Percentiles rank a stretch among this genome's conserved stretches.
These are phyloP conservation scores for Melanogaster broomeanus DNA, from an alignment of 768 basidiomycete genomes.

Conservation along the genomic window DNA sequence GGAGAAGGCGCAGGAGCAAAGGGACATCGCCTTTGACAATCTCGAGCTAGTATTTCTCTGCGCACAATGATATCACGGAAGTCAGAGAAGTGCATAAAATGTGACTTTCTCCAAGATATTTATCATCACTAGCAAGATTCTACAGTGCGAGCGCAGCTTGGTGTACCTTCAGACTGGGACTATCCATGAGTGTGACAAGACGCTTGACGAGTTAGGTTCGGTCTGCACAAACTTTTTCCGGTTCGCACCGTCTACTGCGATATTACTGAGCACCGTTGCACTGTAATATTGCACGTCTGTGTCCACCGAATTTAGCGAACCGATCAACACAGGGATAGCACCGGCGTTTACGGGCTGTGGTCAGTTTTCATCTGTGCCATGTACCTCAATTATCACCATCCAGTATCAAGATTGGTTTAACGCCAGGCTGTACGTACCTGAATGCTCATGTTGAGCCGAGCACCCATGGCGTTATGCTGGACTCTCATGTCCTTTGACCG, in stretches of 20 bases:
- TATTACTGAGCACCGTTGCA: conserved; percentile 97
- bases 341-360: conserved; percentile 98
- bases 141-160: conserved; percentile 95
- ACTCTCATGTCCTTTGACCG: conserved; percentile 99
- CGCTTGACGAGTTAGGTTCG: conserved; percentile 93
- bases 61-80: not conserved
- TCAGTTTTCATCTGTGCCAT: conserved; percentile 86
- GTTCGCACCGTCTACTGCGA: conserved; percentile 95
- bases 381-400: conserved; percentile 2
- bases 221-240: conserved; percentile 92
- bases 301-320: conserved; percentile 90
- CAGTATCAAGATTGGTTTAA: not conserved
- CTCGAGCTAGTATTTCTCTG: conserved; percentile 98
- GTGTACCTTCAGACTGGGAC: conserved; percentile 95
- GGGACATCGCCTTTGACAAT: conserved; percentile 96
- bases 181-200: conserved; percentile 95
- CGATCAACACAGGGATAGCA: conserved; percentile 95
- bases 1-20: conserved; percentile 89
- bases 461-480: conserved; percentile 97
- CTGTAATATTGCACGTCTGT: conserved; percentile 99
- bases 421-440: conserved; percentile 60
- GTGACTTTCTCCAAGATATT: not conserved
- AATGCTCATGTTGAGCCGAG: conserved; percentile 98
- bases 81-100: conserved; percentile 18
- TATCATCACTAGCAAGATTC: conserved; percentile 97